A percentile compares a stretch with the other conserved stretches of the same genome.
Evolutionary conservation across 495 filamentous ascomycete genomes (phyloP).

Genomic region (Penicillium goetzii): DNA sequence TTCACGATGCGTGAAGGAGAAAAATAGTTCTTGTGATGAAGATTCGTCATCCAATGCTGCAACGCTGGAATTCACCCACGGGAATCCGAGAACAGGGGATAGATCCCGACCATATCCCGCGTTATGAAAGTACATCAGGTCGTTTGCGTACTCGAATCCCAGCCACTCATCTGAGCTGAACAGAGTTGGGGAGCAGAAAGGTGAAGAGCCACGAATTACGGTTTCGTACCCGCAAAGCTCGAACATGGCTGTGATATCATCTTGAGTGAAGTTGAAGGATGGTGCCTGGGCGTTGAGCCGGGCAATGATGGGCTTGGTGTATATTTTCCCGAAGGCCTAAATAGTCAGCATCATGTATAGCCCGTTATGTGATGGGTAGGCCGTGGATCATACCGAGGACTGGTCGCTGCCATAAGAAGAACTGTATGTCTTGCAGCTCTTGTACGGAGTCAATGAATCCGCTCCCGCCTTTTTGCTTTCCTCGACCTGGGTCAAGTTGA

Average conservation of each 20-base stretch:
- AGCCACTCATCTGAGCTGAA: constrained; percentile 30
- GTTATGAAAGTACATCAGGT: constrained; percentile 34
- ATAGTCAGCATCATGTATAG: not conserved
- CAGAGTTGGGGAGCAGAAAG: constrained; percentile 26
- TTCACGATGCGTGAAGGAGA: not conserved
- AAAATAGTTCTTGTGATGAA: not conserved
- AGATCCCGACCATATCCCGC: constrained; percentile 25
- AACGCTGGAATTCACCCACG: not conserved
- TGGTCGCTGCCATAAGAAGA: constrained; percentile 28
- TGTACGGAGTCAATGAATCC: constrained; percentile 27
- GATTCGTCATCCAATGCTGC: not conserved
- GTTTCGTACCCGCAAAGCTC: constrained; percentile 35
- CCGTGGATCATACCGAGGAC: constrained; percentile 17
- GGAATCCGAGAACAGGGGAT: constrained; percentile 20
- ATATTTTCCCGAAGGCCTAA: not conserved
- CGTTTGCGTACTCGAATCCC: constrained; percentile 31
- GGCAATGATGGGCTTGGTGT: not conserved
- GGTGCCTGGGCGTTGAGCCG: not conserved
- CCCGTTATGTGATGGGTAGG: not conserved
- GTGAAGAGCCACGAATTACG: constrained; percentile 29
- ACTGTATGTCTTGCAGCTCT: constrained; percentile 28
- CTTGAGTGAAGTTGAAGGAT: not conserved
- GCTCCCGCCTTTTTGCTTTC: constrained; percentile 27
- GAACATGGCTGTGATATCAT: constrained; percentile 33
- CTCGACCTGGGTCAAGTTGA: constrained; percentile 22